Evolutionary conservation across 306 rosid genomes (phyloP).

Genomic region (Begonia loranthoides): DNA sequence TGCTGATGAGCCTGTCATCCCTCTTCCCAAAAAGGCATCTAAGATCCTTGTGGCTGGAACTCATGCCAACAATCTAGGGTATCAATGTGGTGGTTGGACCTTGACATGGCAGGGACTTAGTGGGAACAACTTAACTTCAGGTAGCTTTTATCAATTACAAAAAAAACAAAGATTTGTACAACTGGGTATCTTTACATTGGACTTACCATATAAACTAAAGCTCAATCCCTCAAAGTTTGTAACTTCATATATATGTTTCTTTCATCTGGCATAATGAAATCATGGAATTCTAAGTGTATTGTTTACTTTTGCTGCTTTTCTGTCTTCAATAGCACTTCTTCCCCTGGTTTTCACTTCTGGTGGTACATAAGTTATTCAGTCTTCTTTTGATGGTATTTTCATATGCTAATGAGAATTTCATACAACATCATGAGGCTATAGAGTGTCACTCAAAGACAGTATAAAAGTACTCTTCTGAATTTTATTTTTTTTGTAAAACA

Average conservation of each 20-base stretch:
- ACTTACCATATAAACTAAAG: too few relatives aligned
- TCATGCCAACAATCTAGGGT: conserved; percentile 10
- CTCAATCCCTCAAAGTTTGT: too few relatives aligned
- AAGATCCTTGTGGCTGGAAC: conserved; percentile 11
- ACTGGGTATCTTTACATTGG: too few relatives aligned
- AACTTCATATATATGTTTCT: too few relatives aligned
- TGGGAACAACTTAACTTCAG: conserved; percentile 10
- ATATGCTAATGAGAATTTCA: too few relatives aligned
- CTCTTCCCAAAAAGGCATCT: conserved; percentile 4
- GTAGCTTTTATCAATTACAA: not conserved
- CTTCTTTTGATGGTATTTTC: too few relatives aligned
- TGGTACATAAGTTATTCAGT: too few relatives aligned
- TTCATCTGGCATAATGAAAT: too few relatives aligned
- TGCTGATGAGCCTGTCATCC: not conserved
- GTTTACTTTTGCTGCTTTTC: too few relatives aligned
- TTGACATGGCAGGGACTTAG: conserved; percentile 8
- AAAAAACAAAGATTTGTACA: too few relatives aligned
- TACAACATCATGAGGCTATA: too few relatives aligned
- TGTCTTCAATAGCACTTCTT: not conserved
- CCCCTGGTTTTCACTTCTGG: not conserved
- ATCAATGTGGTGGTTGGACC: conserved; percentile 13
- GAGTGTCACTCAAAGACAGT: not conserved
- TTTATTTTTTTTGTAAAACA: not conserved
- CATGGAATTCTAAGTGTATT: too few relatives aligned
- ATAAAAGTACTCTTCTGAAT: not conserved